Base-by-base conservation (phyloP, 2,329 filamentous ascomycete species). In the Penicillium hesseltinei region DNA sequence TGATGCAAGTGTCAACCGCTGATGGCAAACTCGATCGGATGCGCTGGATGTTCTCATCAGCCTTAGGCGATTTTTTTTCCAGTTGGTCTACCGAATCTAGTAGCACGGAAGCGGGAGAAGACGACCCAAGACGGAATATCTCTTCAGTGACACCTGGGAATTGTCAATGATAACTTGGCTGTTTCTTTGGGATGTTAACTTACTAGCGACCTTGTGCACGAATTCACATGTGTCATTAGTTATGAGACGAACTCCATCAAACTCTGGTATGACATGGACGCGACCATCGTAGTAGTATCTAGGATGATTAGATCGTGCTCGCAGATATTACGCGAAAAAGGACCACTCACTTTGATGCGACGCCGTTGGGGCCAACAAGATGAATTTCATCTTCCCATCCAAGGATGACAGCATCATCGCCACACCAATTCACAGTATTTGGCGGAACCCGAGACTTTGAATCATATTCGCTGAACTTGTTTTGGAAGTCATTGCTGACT, bases 341-440 rank as follows among this genome's bases (percentile, higher is more conserved):
- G 31, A 33, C 21, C 5, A 58, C 71, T 63, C 73, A 83, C 74
- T 83, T 87, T 31, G 83, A 86, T 5, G 89, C 87, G 10, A 89
- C 84, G 43, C 91, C 91, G 38, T 88, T 89, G 0, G 92, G 91
- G 0, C 93, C 94, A 59, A 99, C 89, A 29, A 99, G 82, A 70
- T 97, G 94, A 4, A 99, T 88, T 73, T 99, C 94, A 70, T 99
- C 94, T 70, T 97, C 94, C 94, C 94, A 99, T 0, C 92, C 92
- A 66, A 99, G 86, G 29, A 96, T 85, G 4, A 94, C 89, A 15
- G 92, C 91, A 74, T 97, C 93, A 67, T 94, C 93, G 5, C 94
- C 94, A 73, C 94, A 99, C 94, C 94, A 99, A 67, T 94, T 88
- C 60, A 99, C 83, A 62, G 94, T 91, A 66, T 91, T 89, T 4